Base-by-base conservation (phyloP, 2,329 filamentous ascomycete species). In the Cladosporium sp. region DNA sequence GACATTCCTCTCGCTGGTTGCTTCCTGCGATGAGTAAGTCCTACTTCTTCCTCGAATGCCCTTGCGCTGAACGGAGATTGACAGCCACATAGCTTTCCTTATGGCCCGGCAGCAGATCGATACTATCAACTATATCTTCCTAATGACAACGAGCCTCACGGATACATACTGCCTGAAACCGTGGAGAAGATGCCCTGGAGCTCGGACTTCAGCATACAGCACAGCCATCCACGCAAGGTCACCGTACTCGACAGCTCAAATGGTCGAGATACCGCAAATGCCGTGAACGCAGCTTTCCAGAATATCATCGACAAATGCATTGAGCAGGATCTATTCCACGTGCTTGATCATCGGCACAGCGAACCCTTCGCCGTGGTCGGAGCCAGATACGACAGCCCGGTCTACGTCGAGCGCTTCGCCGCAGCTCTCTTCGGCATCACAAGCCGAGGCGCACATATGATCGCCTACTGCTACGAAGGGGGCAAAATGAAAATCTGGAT, bases 371-470 rank as follows among this genome's bases (percentile, higher is more conserved):
- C 88, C 0, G 80, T 95, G 6, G 89, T 88, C 60, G 68, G 77
- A 7, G 77, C 71, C n/a, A 59, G 78, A 30, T 76, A 78, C 38
- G 74, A 79, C 52, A 64, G 85, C 3, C 70, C 90, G 2, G 85
- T 88, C 63, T 84, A 80, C 65, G 79, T 91, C 64, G 89, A 95
- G 67, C 79, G 90, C 7, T 78, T 80, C 18, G 88, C 85, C 2
- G 80, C 82, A 42, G 80, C 84, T 0, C 72, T 95, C 4, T 83
- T 95, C 40, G 89, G 89, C 2, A 75, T 85, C 1, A 80, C 85
- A 56, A 82, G 82, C 6, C 91, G 89, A 64, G 89, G 89, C n/a
- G 83, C 90, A 18, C 64, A 95, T 67, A 80, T 93, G 77, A 86
- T 82, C 19, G 87, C 80, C 11, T 95, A 87, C 61, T 77, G 85